Evolutionary conservation across 2,329 filamentous ascomycete genomes (phyloP).

Genomic region (Fusarium virguliforme): DNA sequence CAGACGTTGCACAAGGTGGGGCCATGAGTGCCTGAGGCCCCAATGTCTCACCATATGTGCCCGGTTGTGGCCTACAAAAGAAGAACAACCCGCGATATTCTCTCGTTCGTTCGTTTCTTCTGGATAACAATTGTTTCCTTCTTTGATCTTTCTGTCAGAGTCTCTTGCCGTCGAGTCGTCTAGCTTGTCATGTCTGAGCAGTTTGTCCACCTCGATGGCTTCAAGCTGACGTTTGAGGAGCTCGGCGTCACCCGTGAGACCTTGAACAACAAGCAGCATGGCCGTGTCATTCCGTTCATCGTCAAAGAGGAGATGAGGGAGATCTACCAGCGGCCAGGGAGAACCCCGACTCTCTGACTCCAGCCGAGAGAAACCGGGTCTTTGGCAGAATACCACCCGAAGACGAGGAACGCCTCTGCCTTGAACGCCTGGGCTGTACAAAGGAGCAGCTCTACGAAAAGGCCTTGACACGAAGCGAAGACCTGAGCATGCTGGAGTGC

Average conservation of each 20-base stretch:
- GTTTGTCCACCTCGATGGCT: slow-evolving; percentile 2
- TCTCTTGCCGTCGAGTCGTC: not conserved
- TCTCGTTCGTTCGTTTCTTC: slow-evolving; percentile 1
- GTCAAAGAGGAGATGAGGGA: not conserved
- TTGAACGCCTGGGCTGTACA: not conserved
- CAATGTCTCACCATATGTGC: slow-evolving; percentile 5
- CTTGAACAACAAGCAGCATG: not conserved
- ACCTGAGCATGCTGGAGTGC: slow-evolving; percentile 1
- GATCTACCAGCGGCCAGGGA: not conserved
- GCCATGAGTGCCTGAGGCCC: not conserved
- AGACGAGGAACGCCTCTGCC: slow-evolving; percentile 4
- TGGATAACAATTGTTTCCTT: not conserved
- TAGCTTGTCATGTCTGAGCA: not conserved
- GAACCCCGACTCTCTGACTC: not conserved
- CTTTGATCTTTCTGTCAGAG: not conserved
- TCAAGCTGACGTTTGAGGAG: slow-evolving; percentile 1
- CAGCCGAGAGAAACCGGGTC: slow-evolving; percentile 6
- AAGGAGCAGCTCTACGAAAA: slow-evolving; percentile 4
- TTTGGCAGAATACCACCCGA: slow-evolving; percentile 5
- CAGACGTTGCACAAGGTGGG: not conserved
- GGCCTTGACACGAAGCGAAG: not conserved
- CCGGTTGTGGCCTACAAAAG: not conserved
- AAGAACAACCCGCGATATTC: slow-evolving; percentile 1
- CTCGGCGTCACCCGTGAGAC: not conserved
- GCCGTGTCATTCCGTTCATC: not conserved